A percentile compares a stretch with the other conserved stretches of the same genome.
These are phyloP conservation scores for Aspergillus carbonarius DNA, from an alignment of 2,329 filamentous ascomycete genomes.

Conservation along the genomic window DNA sequence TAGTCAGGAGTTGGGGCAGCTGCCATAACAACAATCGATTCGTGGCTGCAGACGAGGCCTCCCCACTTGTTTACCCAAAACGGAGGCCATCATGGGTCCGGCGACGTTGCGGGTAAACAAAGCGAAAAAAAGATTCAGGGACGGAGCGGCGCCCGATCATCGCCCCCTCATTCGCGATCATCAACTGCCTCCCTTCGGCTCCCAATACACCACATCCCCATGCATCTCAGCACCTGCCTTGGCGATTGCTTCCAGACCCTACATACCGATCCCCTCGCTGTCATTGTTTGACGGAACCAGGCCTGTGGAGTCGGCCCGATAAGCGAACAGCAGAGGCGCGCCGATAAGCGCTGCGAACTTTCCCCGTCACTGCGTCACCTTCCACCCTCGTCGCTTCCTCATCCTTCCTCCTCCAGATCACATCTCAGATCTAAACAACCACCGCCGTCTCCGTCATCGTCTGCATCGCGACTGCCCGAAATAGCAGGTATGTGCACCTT, in stretches of 20 bases:
- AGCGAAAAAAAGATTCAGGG: slow-evolving; percentile 12
- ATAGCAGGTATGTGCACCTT: slow-evolving; percentile 15
- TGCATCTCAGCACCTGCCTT: background rate
- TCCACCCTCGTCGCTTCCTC: background rate
- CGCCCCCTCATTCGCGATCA: background rate
- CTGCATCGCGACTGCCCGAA: slow-evolving; percentile 18
- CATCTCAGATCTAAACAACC: background rate
- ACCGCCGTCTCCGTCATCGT: slow-evolving; percentile 10
- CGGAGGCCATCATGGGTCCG: slow-evolving; percentile 12
- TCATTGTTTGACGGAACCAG: background rate
- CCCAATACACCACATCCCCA: background rate
- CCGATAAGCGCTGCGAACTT: background rate
- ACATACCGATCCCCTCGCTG: background rate
- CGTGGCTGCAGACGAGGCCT: background rate
- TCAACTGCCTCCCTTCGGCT: background rate
- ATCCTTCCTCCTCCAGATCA: background rate
- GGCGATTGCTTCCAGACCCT: background rate
- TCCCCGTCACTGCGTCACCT: slow-evolving; percentile 2
- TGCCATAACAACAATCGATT: slow-evolving; percentile 10
- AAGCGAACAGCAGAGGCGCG: background rate
- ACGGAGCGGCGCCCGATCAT: slow-evolving; percentile 2
- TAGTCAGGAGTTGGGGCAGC: background rate
- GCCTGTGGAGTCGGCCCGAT: background rate
- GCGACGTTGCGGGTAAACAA: slow-evolving; percentile 16
- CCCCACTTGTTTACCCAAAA: slow-evolving; percentile 9